Base-by-base conservation (phyloP, 2,329 filamentous ascomycete genomes). In the Epichloe baconii region DNA sequence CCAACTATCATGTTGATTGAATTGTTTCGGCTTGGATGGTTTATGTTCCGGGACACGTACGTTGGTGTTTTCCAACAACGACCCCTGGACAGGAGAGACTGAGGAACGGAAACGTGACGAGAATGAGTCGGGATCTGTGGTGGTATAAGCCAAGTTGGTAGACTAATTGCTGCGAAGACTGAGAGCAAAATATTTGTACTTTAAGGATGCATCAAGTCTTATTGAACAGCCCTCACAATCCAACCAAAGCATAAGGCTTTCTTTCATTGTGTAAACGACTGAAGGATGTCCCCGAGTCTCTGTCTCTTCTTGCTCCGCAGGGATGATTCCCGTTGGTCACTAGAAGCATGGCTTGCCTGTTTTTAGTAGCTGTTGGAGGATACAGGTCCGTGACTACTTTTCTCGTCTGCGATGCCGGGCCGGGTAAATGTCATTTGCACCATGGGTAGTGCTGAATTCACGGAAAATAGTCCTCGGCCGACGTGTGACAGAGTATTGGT, bases 401-500 rank as follows among this genome's bases (percentile, higher is more conserved):
- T 17, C 7, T 48, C 52, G n/a, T 51, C 51, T 12, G 54, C 47
- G 14, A 53, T 46, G 8, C 55, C 43, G 7, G 52, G 53, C 12
- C 64, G 58, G 3, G 59, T 66, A 35, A 71, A 70, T 0, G 64
- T 68, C 46, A 63, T 67, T 11, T 60, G 56, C 17, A 54, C 23
- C 23, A 26, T 26, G 23, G 23, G 2, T 26, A 26, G 7, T 26
- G 23, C 23, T 7, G 23, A 26, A 26, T 26, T 56, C 1, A 62
- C 68, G 6, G 62, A 58, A 53, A 68, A 68, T 14, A 68, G 40
- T 1, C 68, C 66, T 3, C 62, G 59, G 31, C 62, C 61, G 12
- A 69, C 61, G 48, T 70, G 70, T 5, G 66, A 63, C 4, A 67
- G 67, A 19, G 58, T 62, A 8, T 57, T 59, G 4, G 59, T 53